phyloP scores from a whole-genome alignment of 345 rosid genomes.

The Populus pruinosa region DNA sequence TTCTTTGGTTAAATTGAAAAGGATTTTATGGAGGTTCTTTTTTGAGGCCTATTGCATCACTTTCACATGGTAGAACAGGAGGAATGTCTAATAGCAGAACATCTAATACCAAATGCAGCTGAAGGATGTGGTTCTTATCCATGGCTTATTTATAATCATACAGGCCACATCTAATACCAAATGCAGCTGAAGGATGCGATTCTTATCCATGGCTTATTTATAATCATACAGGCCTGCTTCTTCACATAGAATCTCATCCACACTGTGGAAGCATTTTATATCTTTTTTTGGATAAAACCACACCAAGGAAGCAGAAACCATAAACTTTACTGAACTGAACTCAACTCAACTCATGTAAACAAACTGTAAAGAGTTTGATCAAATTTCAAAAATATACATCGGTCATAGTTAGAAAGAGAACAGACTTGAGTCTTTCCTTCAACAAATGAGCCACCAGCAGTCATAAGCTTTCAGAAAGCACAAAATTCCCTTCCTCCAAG shows the following conservation, averaged over 20 bases:
- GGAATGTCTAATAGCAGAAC: not conserved
- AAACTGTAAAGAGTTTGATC: too few relatives aligned
- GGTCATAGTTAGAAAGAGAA: too few relatives aligned
- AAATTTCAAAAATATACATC: too few relatives aligned
- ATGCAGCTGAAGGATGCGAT: not conserved
- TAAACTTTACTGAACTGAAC: too few relatives aligned
- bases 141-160: too few relatives aligned
- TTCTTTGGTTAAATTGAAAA: not conserved
- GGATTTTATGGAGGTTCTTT: not conserved
- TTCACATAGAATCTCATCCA: not conserved
- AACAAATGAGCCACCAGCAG: not conserved
- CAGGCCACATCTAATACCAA: too few relatives aligned
- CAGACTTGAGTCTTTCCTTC: not conserved
- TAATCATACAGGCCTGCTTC: not conserved
- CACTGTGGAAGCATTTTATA: not conserved
- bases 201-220: not conserved
- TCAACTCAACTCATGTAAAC: too few relatives aligned
- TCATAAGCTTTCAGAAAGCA: not conserved
- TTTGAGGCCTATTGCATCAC: not conserved
- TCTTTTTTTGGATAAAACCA: too few relatives aligned
- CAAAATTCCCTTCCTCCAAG: not conserved
- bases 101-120: not conserved
- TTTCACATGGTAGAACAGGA: not conserved
- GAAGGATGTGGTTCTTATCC: too few relatives aligned
- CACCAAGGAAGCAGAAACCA: not conserved